Conservation (phyloP, 2,329 filamentous ascomycete species). For the Paradendryphiella salina region DNA sequence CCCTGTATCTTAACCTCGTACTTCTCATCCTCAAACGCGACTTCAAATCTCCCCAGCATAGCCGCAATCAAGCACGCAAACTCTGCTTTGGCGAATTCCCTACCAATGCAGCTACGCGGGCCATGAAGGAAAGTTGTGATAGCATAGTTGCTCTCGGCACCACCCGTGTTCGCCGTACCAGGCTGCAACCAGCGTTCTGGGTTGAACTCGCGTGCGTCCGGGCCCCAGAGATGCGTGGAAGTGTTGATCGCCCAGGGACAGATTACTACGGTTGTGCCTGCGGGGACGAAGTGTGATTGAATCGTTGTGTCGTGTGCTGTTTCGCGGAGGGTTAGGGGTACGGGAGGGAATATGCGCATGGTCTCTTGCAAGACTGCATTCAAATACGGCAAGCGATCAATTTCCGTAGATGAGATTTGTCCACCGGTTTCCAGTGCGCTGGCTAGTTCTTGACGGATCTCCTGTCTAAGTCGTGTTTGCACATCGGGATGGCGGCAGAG, state of each 20-base stretch:
- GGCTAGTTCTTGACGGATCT: slow-evolving; percentile 54
- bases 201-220: slow-evolving; percentile 72
- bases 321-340: slow-evolving; percentile 70
- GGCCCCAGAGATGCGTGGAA: slow-evolving; percentile 71
- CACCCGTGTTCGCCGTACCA: slow-evolving; percentile 63
- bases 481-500: slow-evolving; percentile 55
- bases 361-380: slow-evolving; percentile 78
- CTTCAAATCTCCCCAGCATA: slow-evolving; percentile 74
- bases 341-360: slow-evolving; percentile 72
- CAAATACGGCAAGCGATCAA: slow-evolving; percentile 74
- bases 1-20: slow-evolving; percentile 67
- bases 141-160: slow-evolving; percentile 74
- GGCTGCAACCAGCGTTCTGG: slow-evolving; percentile 62
- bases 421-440: slow-evolving; percentile 45
- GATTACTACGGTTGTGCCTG: slow-evolving; percentile 70
- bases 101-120: slow-evolving; percentile 82
- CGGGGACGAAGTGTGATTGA: slow-evolving; percentile 66
- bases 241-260: slow-evolving; percentile 70
- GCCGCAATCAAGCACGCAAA: slow-evolving; percentile 80
- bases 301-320: slow-evolving; percentile 67
- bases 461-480: slow-evolving; percentile 55
- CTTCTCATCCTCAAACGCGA: slow-evolving; percentile 63
- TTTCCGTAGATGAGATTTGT: slow-evolving; percentile 58
- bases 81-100: slow-evolving; percentile 78
- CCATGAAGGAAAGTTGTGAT: slow-evolving; percentile 85